Evolutionary conservation across 768 basidiomycete genomes (phyloP), one percentile per base, ranked within the genome.

Genomic region (Xerocomellus chrysenteron): DNA sequence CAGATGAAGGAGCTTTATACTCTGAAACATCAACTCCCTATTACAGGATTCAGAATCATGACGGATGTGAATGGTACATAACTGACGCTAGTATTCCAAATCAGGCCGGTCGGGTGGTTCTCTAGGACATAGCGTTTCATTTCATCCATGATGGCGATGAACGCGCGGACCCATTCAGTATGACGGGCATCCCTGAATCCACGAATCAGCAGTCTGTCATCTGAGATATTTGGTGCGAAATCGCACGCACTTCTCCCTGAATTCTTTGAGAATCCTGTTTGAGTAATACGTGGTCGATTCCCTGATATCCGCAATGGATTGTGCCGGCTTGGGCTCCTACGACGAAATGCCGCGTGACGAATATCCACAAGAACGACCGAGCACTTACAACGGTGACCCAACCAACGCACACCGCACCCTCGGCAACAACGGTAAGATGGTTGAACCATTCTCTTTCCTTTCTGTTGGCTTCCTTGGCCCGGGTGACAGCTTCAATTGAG

Each of bases 231-330:
- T 24, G 3, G 40, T 40, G 16, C 7, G n/a, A 21, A 43, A 43
- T 37, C 13, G 59, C 3, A 68, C 89, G 55, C 57, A 94, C 96
- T 92, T 92, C 8, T 92, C 91, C 71, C 93, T 98, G 80, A 82
- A 92, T 60, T 95, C 92, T 72, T 94, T 92, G 73, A 94, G 86
- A 45, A 98, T 82, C 56, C 87, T 85, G 73, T 97, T 92, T 2
- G 86, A 87, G 70, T 93, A 98, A 75, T 92, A 99, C 66, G 84
- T 80, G 12, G 88, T 83, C 4, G 90, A 83, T 26, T 98, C 94
- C 73, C 90, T 95, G 72, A 89, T 82, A 47, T 94, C 92, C 17
- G 73, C 76, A n/a, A 98, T 78, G 60, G 81, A 88, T 26, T 88
- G 83, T 5, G 80, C 91, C 1, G 96, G 96, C 68, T 90, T 92